Base-by-base conservation (phyloP, 257 asterid genomes). In the Solanum pennellii region DNA sequence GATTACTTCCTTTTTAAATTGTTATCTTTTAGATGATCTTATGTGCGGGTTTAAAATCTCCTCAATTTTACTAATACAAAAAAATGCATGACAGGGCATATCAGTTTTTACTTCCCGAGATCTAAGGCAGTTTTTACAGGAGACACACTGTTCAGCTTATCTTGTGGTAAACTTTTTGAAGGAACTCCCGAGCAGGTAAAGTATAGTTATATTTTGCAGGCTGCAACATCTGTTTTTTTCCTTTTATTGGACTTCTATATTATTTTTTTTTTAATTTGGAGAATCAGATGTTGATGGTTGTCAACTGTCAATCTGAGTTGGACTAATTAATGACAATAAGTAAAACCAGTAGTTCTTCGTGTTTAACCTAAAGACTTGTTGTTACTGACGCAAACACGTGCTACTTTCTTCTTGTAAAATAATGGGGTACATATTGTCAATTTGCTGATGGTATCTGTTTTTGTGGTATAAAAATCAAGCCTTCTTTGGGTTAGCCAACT, bases 121-220 rank as follows among this genome's bases (percentile, higher is more conserved):
- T 94, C 97, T 37, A 95, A 93, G 90, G 92, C 98, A 77, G 89
- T 97, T 88, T 97, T 97, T 92, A 94, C 99, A 0, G 99, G 98
- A 85, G 98, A 97, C 92, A 95, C 99, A 79, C 89, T 97, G 88
- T 95, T 97, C 93, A 97, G 99, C 90, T 93, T 97, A 88, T 95
- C 99, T 49, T 97, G 99, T 89, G 99, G 99, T 68, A 94, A 94
- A 92, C 98, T 93, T 87, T 95, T 94, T 69, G 98, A 97, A 90
- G 99, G 98, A 92, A 95, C 98, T 87, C 96, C 98, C 5, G 89
- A 93, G 88, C 95, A 95, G 98, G 99, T 97, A 88, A 89, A 41
- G 35, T 29, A 83, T 59, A 39, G 12, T 72, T 23, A 41, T 62
- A 39, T 49, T 49, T 29, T 82, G 45, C 5, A 6, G 44, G 27